These are phyloP conservation scores for Ogataea methanolica DNA, from an alignment of 805 yeast genomes.

Conservation along the genomic window DNA sequence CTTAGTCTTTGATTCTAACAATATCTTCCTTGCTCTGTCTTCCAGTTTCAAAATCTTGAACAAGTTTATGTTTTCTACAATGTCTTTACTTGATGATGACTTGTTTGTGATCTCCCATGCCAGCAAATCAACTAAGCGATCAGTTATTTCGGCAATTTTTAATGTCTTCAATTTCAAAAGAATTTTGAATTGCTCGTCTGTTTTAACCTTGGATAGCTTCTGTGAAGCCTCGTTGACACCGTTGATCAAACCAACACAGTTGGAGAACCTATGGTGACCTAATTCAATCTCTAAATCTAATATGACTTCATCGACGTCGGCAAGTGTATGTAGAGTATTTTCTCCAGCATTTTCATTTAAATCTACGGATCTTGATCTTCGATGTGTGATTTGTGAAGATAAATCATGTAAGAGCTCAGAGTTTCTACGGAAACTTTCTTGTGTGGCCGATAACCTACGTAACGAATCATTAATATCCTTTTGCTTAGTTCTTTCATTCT, in stretches of 20 bases:
- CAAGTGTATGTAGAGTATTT: conserved; percentile 18
- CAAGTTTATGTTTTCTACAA: conserved; percentile 23
- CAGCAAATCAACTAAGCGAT: conserved; percentile 16
- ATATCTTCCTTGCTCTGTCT: conserved; percentile 44
- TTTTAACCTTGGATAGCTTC: conserved; percentile 10
- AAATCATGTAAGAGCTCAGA: conserved; percentile 49
- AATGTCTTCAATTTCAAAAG: conserved; percentile 13
- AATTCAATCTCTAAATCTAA: conserved; percentile 47
- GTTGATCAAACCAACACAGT: conserved; percentile 34
- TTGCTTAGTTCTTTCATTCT: conserved; percentile 42
- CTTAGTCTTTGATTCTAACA: conserved; percentile 43
- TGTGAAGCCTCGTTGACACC: conserved; percentile 21
- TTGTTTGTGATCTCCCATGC: conserved; percentile 21
- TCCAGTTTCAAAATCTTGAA: conserved; percentile 36
- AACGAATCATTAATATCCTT: conserved; percentile 41
- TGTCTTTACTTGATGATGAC: conserved; percentile 11
- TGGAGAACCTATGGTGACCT: conserved; percentile 42
- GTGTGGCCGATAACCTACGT: conserved; percentile 32
- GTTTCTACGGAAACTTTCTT: conserved; percentile 23
- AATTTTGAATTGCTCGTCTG: conserved; percentile 14
- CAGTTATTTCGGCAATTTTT: conserved; percentile 22
- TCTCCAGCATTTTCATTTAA: conserved; percentile 17
- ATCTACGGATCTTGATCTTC: conserved; percentile 52
- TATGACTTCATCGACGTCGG: conserved; percentile 39
- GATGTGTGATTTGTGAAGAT: conserved; percentile 52